These are phyloP conservation scores for Neurospora africana DNA, from an alignment of 495 filamentous ascomycete genomes.

Conservation along the genomic window DNA sequence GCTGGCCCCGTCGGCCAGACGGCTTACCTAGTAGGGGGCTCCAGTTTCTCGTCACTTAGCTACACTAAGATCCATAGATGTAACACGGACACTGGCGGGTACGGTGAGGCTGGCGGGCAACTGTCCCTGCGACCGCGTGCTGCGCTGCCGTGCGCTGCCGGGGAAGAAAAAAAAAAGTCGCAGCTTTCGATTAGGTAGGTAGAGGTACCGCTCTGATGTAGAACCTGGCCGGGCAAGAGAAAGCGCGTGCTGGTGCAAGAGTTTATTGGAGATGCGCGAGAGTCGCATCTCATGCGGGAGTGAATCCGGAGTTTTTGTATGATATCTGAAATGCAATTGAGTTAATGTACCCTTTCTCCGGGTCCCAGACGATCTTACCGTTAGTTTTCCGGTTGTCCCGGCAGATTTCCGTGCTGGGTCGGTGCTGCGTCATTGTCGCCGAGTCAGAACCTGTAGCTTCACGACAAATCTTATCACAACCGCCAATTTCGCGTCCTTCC, in stretches of 20 bases:
- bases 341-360: not conserved
- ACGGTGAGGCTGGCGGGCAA: not conserved
- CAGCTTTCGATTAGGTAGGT: not conserved
- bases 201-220: not conserved
- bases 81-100: not conserved
- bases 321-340: not conserved
- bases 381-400: constrained; percentile 1
- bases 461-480: not conserved
- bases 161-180: not conserved
- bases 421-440: not conserved
- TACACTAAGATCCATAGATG: not conserved
- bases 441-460: not conserved
- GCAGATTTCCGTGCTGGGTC: not conserved
- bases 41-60: not conserved
- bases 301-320: not conserved
- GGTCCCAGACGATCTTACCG: not conserved
- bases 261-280: not conserved
- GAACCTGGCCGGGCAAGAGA: not conserved
- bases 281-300: not conserved
- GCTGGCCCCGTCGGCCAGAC: not conserved
- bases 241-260: not conserved
- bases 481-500: not conserved
- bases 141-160: not conserved
- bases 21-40: not conserved
- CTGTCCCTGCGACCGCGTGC: not conserved